These are phyloP conservation scores for Lumnitzera racemosa DNA, from an alignment of 345 rosid species.

Conservation along the genomic window DNA sequence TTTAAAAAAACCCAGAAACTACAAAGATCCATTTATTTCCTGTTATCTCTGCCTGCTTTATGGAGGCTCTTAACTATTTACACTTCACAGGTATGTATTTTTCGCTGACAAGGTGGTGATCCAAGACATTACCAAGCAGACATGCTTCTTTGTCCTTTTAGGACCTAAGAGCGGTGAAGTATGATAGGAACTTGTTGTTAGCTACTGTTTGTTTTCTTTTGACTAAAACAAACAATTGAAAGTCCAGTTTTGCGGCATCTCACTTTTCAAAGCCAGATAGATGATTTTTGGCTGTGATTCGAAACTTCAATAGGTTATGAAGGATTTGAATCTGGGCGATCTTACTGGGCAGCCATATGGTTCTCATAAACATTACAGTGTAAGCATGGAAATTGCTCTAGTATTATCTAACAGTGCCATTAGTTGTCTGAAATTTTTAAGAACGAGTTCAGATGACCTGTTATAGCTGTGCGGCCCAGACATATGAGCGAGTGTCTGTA, in stretches of 20 bases:
- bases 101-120: constrained; percentile 81
- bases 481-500: too few species aligned
- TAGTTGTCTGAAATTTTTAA: too few species aligned
- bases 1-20: too few species aligned
- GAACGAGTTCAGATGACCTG: too few species aligned
- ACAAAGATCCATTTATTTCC: too few species aligned
- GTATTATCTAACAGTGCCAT: background rate
- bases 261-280: constrained; percentile 11
- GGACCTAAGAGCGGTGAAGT: constrained; percentile 73
- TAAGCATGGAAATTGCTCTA: constrained; percentile 25
- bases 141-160: constrained; percentile 55
- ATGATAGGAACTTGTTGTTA: constrained; percentile 15
- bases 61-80: background rate
- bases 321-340: constrained; percentile 57
- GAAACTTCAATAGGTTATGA: constrained; percentile 47
- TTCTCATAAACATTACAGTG: constrained; percentile 66
- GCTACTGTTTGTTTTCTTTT: too few species aligned
- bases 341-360: constrained; percentile 80
- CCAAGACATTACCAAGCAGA: constrained; percentile 72
- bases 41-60: too few species aligned
- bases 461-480: too few species aligned
- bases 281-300: constrained; percentile 7
- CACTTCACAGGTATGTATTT: constrained; percentile 56
- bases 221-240: too few species aligned
- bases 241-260: background rate